phyloP scores from a whole-genome alignment of 1,284 basidiomycete species.

The Rhodotorula sp. region DNA sequence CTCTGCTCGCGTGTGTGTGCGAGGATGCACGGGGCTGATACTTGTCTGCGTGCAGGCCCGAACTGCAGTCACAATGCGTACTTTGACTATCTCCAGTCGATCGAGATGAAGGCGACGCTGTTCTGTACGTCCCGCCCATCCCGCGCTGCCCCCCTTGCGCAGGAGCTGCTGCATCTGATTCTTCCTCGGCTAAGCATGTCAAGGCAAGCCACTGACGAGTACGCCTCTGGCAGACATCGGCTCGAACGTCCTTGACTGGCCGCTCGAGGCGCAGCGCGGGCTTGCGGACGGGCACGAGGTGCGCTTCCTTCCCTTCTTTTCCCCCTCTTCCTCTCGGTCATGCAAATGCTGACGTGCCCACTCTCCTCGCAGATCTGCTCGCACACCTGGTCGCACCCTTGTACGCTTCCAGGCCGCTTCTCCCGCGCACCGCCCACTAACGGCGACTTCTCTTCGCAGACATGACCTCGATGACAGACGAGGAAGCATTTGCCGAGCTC shows the following conservation, averaged over 20 bases:
- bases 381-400: conserved; percentile 24
- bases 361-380: neutral
- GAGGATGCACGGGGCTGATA: no score
- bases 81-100: conserved; percentile 56
- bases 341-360: no score
- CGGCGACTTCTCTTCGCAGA: conserved; percentile 1
- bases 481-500: conserved; percentile 60
- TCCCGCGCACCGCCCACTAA: neutral
- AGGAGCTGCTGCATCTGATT: no score
- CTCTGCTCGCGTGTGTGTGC: neutral
- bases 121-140: conserved; percentile 24
- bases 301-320: neutral
- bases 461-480: conserved; percentile 56
- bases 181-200: no score
- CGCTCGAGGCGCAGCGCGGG: conserved; percentile 57
- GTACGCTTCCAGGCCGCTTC: neutral
- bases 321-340: neutral
- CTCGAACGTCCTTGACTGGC: conserved; percentile 54
- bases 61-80: conserved; percentile 50
- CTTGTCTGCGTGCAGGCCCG: conserved; percentile 25
- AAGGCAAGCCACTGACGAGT: no score
- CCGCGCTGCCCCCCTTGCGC: neutral
- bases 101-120: conserved; percentile 58
- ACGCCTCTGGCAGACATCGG: conserved; percentile 15
- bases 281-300: conserved; percentile 53